Base-by-base conservation (phyloP, 2,329 filamentous ascomycete species). In the Cercospora citrullina region DNA sequence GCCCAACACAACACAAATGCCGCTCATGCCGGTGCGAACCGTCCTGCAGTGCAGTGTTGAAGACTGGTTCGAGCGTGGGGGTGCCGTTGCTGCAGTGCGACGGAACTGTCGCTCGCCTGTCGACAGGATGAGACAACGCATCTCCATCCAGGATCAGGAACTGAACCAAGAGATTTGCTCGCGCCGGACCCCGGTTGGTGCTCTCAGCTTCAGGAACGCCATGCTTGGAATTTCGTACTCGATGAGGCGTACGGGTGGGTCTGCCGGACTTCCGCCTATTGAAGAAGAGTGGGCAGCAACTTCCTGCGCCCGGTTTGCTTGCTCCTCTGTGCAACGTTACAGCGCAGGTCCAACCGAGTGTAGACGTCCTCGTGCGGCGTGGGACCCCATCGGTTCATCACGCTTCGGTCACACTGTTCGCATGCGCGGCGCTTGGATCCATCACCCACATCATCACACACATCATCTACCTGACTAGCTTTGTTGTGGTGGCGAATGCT, bases 31-130 rank as follows among this genome's bases (percentile, higher is more conserved):
- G 60, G 64, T 48, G 60, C 58, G 64, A 31, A 67, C 39, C 60
- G 42, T 51, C 33, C 39, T 48, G 16, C 39, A 53, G 53, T 63
- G 63, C 53, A 60, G 59, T 51, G 55, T 33, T 9, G 28, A 58
- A 58, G 12, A 33, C 21, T 57, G 60, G 33, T 64, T 64, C 60
- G 26, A 28, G 18, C 58, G 42, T 61, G 45, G 48, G 60, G 55
- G 31, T 36, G 63, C 39, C 33, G 36, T 64, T 55, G 57, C 57
- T 70, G 70, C 65, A 42, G 69, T 72, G 71, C 63, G 62, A 72
- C 71, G 64, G 68, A 72, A 69, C 71, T 70, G 71, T 72, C 69
- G 71, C 64, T 69, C 65, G 71, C 69, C 69, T 69, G 65, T 67
- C 65, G 69, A 67, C 71, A 70, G 68, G 68, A 65, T 64, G 65